Evolutionary conservation across 1,284 basidiomycete genomes (phyloP), one percentile per base, ranked within the genome.

Genomic region (Meripilus lineatus): DNA sequence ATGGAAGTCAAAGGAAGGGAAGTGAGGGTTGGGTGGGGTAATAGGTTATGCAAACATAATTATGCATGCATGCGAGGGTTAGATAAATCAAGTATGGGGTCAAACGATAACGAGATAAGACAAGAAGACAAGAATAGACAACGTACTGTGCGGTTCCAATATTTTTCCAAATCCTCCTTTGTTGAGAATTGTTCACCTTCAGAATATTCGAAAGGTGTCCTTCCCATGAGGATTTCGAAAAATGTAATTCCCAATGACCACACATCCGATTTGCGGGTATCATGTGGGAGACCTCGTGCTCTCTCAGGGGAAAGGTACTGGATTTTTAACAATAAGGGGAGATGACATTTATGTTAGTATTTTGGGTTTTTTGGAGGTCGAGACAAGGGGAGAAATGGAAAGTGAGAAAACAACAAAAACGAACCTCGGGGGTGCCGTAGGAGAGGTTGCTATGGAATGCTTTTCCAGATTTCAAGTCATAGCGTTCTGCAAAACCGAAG

Each of bases 211-310:
- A 96, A 97, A 1, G 93, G 93, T 3, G 93, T 96, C 13, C 93
- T 75, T 0, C 93, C 93, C 23, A 85, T 70, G 20, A 96, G 75
- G 48, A 96, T 87, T 63, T 97, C 93, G 61, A 93, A 97, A 63
- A 95, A 87, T 0, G 93, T 91, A 25, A 96, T 74, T 6, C 93
- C 93, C 1, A 96, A 78, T 3, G 93, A 87, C 90, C 92, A 97
- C 30, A 96, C 75, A 55, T 97, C 93, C 0, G 88, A 86, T 61
- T 91, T 87, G 44, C 93, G 83, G 38, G 93, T 95, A 57, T 97
- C 93, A 55, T 97, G 93, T 3, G 79, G 78, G 38, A 85, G 71
- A 3, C 91, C 91, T 34, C 81, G 77, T 1, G 93, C 91, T 6
- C 93, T 81, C 60, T 93, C 88, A 0, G 93, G 92, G 10, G 89